A percentile compares a stretch with the other conserved stretches of the same genome.
Evolutionary conservation across 2,329 filamentous ascomycete genomes (phyloP).

Genomic region (Blastomyces gilchristii): DNA sequence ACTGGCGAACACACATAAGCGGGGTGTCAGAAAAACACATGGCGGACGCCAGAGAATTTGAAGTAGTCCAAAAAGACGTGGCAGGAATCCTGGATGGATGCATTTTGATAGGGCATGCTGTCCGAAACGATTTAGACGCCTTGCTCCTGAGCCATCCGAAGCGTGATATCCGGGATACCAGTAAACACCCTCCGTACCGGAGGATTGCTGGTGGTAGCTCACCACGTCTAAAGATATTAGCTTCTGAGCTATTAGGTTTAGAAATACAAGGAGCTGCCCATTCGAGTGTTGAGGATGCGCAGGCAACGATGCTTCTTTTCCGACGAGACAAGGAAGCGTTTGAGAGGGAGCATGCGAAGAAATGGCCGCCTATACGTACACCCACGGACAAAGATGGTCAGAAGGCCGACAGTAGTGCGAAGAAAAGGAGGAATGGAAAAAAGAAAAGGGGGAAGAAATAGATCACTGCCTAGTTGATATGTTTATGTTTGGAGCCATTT

Average conservation of each 20-base stretch:
- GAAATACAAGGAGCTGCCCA: constrained; percentile 52
- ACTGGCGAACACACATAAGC: constrained; percentile 82
- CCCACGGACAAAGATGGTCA: constrained; percentile 19
- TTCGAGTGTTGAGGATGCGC: constrained; percentile 63
- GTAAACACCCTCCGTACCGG: constrained; percentile 63
- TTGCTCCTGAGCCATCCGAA: constrained; percentile 69
- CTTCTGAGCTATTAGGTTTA: constrained; percentile 47
- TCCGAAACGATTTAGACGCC: constrained; percentile 65
- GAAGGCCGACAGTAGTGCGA: constrained; percentile 23
- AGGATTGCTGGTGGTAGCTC: constrained; percentile 44
- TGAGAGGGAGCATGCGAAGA: constrained; percentile 66
- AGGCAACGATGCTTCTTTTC: constrained; percentile 83
- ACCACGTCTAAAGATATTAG: constrained; percentile 47
- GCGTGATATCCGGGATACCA: constrained; percentile 74
- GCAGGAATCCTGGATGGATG: constrained; percentile 57
- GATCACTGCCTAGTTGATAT: constrained; percentile 12
- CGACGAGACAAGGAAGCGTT: constrained; percentile 73
- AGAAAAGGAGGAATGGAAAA: constrained; percentile 40
- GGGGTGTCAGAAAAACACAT: constrained; percentile 70
- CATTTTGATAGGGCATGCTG: constrained; percentile 72
- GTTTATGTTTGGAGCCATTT: neutral
- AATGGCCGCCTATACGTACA: constrained; percentile 42
- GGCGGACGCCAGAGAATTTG: constrained; percentile 57
- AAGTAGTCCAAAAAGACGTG: constrained; percentile 65
- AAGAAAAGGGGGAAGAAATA: constrained; percentile 37